Evolutionary conservation across 768 basidiomycete genomes (phyloP), one percentile per base, ranked within the genome.

Genomic region (Coprinopsis cinerea): DNA sequence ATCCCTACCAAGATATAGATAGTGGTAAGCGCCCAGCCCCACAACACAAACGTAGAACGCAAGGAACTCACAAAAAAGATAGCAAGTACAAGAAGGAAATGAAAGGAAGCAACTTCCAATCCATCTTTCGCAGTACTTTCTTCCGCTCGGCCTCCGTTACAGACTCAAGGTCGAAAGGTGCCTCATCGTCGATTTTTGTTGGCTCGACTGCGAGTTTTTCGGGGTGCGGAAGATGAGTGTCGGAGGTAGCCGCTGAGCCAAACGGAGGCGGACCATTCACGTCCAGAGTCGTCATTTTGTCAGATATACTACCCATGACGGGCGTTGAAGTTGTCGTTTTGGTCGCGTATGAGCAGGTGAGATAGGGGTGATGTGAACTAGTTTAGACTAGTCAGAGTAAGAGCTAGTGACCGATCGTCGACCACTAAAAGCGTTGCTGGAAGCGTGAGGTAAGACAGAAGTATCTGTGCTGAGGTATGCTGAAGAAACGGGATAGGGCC

Each of bases 71-170:
- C 71, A 76, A 58, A 57, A 75, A 76, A 6, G 72, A 75, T 42
- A 74, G 61, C 30, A 76, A 61, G 51, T 74, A 75, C 11, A 77
- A 56, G 28, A 74, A 50, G 2, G 72, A 73, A 28, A 75, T 66
- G 44, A 75, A 64, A 6, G 74, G 73, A 34, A 77, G 56, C 20
- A 76, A 53, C 49, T 75, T 71, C 50, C 60, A 57, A 53, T 77
- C 75, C 25, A 76, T 53, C 53, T 76, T 77, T n/a, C 71, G 62
- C 37, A 76, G 53, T 13, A 68, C 57, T 37, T 58, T 59, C 44
- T 58, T 54, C 39, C 55, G 49, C 51, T 67, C 60, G 18, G 30
- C 55, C 37, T 63, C 63, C 27, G 18, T 10, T 7, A 20, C 18
- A 11, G 10, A 7, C 11, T 11, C 18, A 9, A 18, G 18, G 7